Evolutionary conservation across 305 asterid genomes (phyloP).

Genomic region (Lippia alba): DNA sequence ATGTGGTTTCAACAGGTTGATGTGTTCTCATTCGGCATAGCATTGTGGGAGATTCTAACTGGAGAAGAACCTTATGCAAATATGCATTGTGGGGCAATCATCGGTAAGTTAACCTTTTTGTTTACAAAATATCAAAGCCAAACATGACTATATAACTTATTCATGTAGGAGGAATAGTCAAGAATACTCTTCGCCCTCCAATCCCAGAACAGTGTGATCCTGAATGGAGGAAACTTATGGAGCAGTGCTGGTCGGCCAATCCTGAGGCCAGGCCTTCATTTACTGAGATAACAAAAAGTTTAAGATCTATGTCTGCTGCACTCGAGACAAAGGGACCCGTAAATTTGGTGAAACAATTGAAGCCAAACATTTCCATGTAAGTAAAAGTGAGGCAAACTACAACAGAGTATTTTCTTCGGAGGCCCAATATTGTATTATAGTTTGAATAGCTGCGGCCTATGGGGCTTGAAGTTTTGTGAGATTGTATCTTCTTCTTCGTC

Average conservation of each 20-base stretch:
- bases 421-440: constrained; percentile 29
- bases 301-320: constrained; percentile 59
- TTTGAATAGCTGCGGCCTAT: constrained; percentile 17
- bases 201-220: constrained; percentile 74
- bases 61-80: constrained; percentile 82
- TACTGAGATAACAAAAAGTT: constrained; percentile 60
- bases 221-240: constrained; percentile 78
- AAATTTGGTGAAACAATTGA: constrained; percentile 36
- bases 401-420: background rate
- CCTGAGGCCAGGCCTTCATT: constrained; percentile 72
- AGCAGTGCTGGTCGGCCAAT: constrained; percentile 71
- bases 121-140: no score
- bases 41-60: constrained; percentile 82
- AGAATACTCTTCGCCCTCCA: constrained; percentile 72
- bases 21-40: constrained; percentile 81
- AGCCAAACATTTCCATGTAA: constrained; percentile 45
- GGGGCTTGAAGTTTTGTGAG: constrained; percentile 42
- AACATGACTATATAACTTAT: background rate
- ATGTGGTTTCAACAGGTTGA: constrained; percentile 64
- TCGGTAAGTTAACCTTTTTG: constrained; percentile 50
- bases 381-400: constrained; percentile 18
- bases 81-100: constrained; percentile 85
- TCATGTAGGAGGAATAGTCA: constrained; percentile 72
- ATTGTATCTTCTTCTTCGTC: constrained; percentile 22
- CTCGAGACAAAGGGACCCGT: constrained; percentile 44